Conservation (phyloP, 2,329 filamentous ascomycete genomes). For the Fusarium lyarnte region DNA sequence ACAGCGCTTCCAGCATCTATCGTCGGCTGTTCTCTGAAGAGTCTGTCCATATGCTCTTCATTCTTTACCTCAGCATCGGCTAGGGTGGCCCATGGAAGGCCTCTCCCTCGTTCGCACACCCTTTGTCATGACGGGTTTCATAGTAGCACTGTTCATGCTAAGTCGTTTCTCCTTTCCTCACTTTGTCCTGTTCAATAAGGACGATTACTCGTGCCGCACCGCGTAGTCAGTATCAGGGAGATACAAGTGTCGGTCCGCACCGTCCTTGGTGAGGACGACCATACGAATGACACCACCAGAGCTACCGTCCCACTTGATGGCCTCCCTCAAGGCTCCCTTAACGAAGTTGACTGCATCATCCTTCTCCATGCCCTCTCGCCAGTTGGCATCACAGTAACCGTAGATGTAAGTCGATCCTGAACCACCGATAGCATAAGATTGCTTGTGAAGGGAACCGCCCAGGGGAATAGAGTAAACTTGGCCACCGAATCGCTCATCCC, state of each 20-base stretch:
- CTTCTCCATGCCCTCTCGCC: constrained; percentile 95
- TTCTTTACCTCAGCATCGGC: constrained; percentile 9
- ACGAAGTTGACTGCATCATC: constrained; percentile 91
- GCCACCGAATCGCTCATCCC: constrained; percentile 92
- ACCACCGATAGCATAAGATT: constrained; percentile 92
- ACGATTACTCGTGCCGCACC: constrained; percentile 69
- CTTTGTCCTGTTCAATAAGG: constrained; percentile 31
- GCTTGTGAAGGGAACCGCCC: constrained; percentile 97
- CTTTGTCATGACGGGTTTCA: constrained; percentile 29
- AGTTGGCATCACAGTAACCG: constrained; percentile 97
- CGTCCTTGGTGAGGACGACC: constrained; percentile 92
- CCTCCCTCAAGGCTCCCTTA: constrained; percentile 88
- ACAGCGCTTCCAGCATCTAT: constrained; percentile 38
- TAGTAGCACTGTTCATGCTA: constrained; percentile 24
- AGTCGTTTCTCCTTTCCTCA: constrained; percentile 7
- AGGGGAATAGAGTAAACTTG: constrained; percentile 98
- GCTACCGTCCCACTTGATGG: constrained; percentile 99
- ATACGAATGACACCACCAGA: constrained; percentile 98
- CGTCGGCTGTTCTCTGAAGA: constrained; percentile 13
- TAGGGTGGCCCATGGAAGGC: constrained; percentile 1
- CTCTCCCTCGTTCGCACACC: constrained; percentile 8
- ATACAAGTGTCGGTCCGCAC: constrained; percentile 93
- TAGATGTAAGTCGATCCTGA: constrained; percentile 99
- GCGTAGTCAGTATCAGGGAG: constrained; percentile 91
- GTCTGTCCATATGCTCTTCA: constrained; percentile 15